Conservation (phyloP, 306 rosid species). For the Rubus idaeus region DNA sequence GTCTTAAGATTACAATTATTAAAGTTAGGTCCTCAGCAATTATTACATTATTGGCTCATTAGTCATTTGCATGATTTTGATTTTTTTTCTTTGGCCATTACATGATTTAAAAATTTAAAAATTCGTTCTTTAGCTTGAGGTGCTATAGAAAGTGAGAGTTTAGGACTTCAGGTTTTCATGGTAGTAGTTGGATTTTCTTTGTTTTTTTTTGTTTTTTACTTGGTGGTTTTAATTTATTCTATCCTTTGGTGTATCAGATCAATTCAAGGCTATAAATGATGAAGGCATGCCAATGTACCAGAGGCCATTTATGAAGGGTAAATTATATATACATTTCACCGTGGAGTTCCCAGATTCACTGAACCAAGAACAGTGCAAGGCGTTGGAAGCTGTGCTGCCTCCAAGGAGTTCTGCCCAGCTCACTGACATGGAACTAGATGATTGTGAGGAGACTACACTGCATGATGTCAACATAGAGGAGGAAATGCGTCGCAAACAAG, state of each 20-base stretch:
- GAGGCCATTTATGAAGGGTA: constrained; percentile 94
- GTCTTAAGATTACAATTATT: neutral
- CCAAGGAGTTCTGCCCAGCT: constrained; percentile 57
- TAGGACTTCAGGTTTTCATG: neutral
- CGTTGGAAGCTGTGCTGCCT: constrained; percentile 67
- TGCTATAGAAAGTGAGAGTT: neutral
- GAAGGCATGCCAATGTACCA: constrained; percentile 97
- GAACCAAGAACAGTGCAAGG: constrained; percentile 65
- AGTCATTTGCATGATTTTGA: neutral
- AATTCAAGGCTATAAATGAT: constrained; percentile 82
- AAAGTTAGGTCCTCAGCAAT: neutral
- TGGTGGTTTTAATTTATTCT: neutral
- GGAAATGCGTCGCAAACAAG: constrained; percentile 75
- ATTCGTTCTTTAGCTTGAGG: neutral
- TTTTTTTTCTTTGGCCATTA: neutral
- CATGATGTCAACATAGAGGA: constrained; percentile 92
- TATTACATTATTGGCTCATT: neutral
- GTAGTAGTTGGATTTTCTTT: neutral
- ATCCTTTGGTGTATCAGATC: constrained; percentile 24
- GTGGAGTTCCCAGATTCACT: constrained; percentile 85
- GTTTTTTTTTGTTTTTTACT: no score
- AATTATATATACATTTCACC: constrained; percentile 74
- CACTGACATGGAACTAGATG: constrained; percentile 94
- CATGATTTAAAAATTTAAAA: neutral
- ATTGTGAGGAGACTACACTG: constrained; percentile 93